These are phyloP conservation scores for Hypomontagnella monticulosa DNA, from an alignment of 495 filamentous ascomycete genomes.

Conservation along the genomic window DNA sequence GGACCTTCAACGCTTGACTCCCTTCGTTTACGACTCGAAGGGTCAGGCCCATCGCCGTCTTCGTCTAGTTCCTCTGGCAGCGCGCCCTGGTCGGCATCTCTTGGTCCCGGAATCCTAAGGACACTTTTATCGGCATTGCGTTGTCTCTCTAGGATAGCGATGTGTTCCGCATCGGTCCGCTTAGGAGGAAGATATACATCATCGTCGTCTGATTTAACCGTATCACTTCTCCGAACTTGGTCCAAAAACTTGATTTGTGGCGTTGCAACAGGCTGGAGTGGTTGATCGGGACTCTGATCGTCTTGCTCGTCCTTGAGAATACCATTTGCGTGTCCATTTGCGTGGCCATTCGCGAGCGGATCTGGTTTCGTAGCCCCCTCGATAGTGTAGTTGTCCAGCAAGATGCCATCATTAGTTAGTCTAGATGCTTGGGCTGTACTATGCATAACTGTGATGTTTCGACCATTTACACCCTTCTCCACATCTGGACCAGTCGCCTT, in stretches of 20 bases:
- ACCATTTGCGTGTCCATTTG: conserved; percentile 30
- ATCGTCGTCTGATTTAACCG: conserved; percentile 42
- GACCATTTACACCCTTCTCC: conserved; percentile 75
- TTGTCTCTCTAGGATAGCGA: conserved; percentile 86
- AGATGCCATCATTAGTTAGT: conserved; percentile 59
- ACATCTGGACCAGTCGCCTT: conserved; percentile 63
- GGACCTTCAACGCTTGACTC: conserved; percentile 41
- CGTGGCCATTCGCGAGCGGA: conserved; percentile 7
- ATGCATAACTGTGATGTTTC: conserved; percentile 79
- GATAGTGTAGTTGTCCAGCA: conserved; percentile 47
- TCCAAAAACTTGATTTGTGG: conserved; percentile 71
- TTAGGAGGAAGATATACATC: conserved; percentile 60
- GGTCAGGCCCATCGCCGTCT: conserved; percentile 38
- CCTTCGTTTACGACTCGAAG: conserved; percentile 21
- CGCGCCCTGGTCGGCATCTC: conserved; percentile 84
- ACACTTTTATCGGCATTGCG: conserved; percentile 77
- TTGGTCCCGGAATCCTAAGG: conserved; percentile 84
- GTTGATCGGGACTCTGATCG: conserved; percentile 17
- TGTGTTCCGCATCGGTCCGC: conserved; percentile 76
- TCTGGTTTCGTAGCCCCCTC: conserved; percentile 25
- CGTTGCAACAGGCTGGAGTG: conserved; percentile 14
- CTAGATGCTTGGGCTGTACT: conserved; percentile 53
- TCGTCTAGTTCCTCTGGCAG: conserved; percentile 64
- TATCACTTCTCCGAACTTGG: conserved; percentile 62
- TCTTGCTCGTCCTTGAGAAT: conserved; percentile 42